Evolutionary conservation across 2,329 filamentous ascomycete genomes (phyloP).

Genomic region (Cadophora luteo-olivacea): DNA sequence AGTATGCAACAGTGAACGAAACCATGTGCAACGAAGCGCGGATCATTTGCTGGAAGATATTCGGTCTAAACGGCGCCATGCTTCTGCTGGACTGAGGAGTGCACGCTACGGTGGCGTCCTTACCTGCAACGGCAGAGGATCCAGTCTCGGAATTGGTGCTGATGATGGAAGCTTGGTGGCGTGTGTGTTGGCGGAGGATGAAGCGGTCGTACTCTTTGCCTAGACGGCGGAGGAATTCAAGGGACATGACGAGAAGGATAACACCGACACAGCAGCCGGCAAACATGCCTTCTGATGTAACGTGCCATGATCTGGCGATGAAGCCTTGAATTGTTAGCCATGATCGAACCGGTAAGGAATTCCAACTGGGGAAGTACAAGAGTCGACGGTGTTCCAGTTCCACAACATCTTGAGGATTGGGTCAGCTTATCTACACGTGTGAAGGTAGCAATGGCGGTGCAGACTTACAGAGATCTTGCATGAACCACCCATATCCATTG

Average conservation of each 20-base stretch:
- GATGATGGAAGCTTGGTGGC: conserved; percentile 41
- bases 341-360: background rate
- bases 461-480: conserved; percentile 33
- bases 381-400: conserved; percentile 78
- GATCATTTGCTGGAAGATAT: conserved; percentile 67
- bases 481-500: conserved; percentile 12
- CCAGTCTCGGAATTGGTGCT: conserved; percentile 24
- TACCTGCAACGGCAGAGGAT: background rate
- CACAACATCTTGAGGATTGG: conserved; percentile 69
- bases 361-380: conserved; percentile 51
- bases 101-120: background rate
- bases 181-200: conserved; percentile 60
- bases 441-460: too few relatives aligned
- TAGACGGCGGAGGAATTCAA: conserved; percentile 75
- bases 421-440: conserved; percentile 11
- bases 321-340: conserved; percentile 52
- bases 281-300: conserved; percentile 74
- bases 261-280: conserved; percentile 82
- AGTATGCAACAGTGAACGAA: conserved; percentile 78
- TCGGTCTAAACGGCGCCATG: conserved; percentile 57
- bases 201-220: conserved; percentile 76
- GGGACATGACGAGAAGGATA: conserved; percentile 72
- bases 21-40: conserved; percentile 72
- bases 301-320: conserved; percentile 72
- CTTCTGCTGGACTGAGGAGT: background rate